These are phyloP conservation scores for Colletotrichum eleusines DNA, from an alignment of 2,329 filamentous ascomycete genomes.

Conservation along the genomic window DNA sequence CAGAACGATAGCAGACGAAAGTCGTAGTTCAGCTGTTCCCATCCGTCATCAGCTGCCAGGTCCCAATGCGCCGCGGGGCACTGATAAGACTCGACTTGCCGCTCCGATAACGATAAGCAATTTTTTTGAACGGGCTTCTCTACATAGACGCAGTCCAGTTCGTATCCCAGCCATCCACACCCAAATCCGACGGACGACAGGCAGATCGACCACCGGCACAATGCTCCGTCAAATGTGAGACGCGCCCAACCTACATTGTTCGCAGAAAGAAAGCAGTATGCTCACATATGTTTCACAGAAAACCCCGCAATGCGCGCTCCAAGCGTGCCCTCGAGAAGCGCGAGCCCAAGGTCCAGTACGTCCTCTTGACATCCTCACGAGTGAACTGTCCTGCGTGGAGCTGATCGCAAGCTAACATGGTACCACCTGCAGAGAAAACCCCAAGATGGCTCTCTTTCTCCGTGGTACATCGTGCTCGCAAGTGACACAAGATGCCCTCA, in stretches of 20 bases:
- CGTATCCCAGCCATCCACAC: slow-evolving; percentile 39
- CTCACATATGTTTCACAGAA: slow-evolving; percentile 52
- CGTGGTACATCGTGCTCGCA: slow-evolving; percentile 88
- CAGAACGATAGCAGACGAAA: no score
- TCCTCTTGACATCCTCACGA: background rate
- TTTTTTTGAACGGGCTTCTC: slow-evolving; percentile 35
- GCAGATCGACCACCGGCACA: slow-evolving; percentile 43
- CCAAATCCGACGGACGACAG: slow-evolving; percentile 37
- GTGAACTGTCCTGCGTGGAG: background rate
- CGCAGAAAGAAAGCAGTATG: no score
- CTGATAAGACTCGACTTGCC: slow-evolving; percentile 24
- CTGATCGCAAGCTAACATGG: slow-evolving; percentile 12
- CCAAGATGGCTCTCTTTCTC: slow-evolving; percentile 90
- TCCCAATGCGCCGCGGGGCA: background rate
- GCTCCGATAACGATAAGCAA: slow-evolving; percentile 34
- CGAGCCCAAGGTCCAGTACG: slow-evolving; percentile 79
- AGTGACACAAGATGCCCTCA: slow-evolving; percentile 83
- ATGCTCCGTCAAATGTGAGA: slow-evolving; percentile 65
- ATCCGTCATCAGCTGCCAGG: background rate
- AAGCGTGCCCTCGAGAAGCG: slow-evolving; percentile 95
- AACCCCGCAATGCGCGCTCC: slow-evolving; percentile 82
- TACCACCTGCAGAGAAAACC: slow-evolving; percentile 71
- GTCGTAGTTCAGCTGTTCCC: fast-evolving
- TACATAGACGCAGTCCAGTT: slow-evolving; percentile 10
- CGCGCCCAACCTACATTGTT: background rate